phyloP scores from a whole-genome alignment of 106 monocot genomes.

The Dendrobium nobile region DNA sequence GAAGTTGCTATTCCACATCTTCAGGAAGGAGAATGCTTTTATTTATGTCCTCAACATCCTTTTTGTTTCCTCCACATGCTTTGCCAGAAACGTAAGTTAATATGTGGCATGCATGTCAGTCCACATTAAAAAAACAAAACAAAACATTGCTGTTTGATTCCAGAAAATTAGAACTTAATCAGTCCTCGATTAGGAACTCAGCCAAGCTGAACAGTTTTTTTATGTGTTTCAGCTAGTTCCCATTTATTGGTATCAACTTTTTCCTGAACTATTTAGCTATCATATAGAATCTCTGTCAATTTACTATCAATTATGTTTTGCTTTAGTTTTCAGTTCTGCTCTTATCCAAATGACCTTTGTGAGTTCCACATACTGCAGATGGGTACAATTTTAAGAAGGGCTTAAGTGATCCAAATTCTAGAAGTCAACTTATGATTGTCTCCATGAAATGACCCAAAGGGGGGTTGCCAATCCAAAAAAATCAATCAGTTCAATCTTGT shows the following conservation, averaged over 20 bases:
- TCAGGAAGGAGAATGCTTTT: background rate
- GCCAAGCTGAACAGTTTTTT: background rate
- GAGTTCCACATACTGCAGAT: background rate
- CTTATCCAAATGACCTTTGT: background rate
- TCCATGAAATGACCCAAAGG: too few species aligned
- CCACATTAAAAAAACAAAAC: background rate
- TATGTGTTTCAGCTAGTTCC: background rate
- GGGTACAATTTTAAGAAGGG: background rate
- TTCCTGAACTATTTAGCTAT: background rate
- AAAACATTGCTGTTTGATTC: background rate
- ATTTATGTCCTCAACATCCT: background rate
- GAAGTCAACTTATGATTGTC: too few species aligned
- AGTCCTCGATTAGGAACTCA: background rate
- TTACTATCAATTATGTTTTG: background rate
- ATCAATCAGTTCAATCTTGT: too few species aligned
- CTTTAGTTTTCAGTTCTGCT: background rate
- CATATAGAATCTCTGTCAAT: background rate
- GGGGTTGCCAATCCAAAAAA: too few species aligned
- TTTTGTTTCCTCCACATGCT: background rate
- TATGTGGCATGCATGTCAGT: background rate
- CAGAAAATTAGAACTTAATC: background rate
- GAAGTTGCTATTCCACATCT: background rate
- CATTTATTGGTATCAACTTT: too few species aligned
- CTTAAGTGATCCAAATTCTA: background rate
- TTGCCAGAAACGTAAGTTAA: conserved; percentile 2